These are phyloP conservation scores for Hypholoma sublateritium DNA, from an alignment of 768 basidiomycete species.

Conservation along the genomic window DNA sequence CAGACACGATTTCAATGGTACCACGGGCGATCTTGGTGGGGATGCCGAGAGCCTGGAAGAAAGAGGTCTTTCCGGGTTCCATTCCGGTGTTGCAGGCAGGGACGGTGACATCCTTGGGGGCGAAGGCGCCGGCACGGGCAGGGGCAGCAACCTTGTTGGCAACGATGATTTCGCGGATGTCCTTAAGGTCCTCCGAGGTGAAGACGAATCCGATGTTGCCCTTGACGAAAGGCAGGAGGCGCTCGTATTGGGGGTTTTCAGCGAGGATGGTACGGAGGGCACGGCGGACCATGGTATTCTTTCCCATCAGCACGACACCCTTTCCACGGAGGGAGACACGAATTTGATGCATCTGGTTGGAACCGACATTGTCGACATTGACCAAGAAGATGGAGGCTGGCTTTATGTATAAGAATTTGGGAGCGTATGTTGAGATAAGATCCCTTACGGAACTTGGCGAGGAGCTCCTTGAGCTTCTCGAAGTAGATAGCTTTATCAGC, in stretches of 20 bases:
- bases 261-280: slow-evolving; percentile 88
- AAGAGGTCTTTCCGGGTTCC: slow-evolving; percentile 99
- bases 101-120: slow-evolving; percentile 88
- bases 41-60: slow-evolving; percentile 99
- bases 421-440: not conserved
- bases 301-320: slow-evolving; percentile 98
- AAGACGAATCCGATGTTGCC: slow-evolving; percentile 99
- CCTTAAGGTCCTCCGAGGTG: slow-evolving; percentile 89
- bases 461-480: slow-evolving; percentile 88
- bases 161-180: slow-evolving; percentile 88
- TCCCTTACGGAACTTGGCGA: slow-evolving; percentile 82
- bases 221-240: slow-evolving; percentile 91
- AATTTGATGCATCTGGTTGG: slow-evolving; percentile 99
- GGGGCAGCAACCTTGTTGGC: slow-evolving; percentile 99
- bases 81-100: slow-evolving; percentile 98
- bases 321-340: slow-evolving; percentile 94
- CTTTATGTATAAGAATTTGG: not conserved
- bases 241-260: slow-evolving; percentile 94
- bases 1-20: slow-evolving; percentile 98
- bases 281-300: slow-evolving; percentile 99
- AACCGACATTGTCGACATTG: slow-evolving; percentile 99
- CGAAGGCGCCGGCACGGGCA: slow-evolving; percentile 96
- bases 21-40: slow-evolving; percentile 99
- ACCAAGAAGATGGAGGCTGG: slow-evolving; percentile 97
- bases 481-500: slow-evolving; percentile 93